phyloP scores from a whole-genome alignment of 2,329 filamentous ascomycete genomes.

The Phoma sp. region DNA sequence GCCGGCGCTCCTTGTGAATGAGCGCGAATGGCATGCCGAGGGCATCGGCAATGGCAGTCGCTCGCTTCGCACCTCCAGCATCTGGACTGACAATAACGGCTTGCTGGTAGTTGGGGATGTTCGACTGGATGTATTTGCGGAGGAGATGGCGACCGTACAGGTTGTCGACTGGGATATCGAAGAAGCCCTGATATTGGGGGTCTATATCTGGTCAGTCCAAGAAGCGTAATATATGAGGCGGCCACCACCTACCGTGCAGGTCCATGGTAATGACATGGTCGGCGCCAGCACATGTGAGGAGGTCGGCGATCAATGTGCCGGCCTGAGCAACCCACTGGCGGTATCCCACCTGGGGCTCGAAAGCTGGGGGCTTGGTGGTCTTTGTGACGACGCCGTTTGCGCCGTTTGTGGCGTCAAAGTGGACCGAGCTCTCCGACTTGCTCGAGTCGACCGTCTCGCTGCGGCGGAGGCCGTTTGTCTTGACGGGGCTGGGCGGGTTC shows the following conservation, averaged over 20 bases:
- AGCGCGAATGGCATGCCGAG: constrained; percentile 95
- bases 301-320: constrained; percentile 90
- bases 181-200: constrained; percentile 97
- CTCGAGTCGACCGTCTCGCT: constrained; percentile 43
- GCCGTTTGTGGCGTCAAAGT: constrained; percentile 27
- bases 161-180: constrained; percentile 98
- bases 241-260: constrained; percentile 60
- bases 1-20: constrained; percentile 97
- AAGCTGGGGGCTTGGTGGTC: constrained; percentile 63
- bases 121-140: constrained; percentile 74
- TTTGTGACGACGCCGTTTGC: constrained; percentile 26
- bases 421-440: constrained; percentile 39
- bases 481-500: constrained; percentile 36
- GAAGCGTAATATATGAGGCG: too few species aligned
- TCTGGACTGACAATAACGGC: constrained; percentile 96
- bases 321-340: constrained; percentile 99
- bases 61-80: constrained; percentile 94
- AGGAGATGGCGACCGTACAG: constrained; percentile 83
- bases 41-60: constrained; percentile 91
- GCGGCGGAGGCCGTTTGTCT: constrained; percentile 36
- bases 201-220: constrained; percentile 63
- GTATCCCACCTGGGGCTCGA: constrained; percentile 88
- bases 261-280: constrained; percentile 99
- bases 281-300: constrained; percentile 92
- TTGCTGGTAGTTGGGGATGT: constrained; percentile 83